Percentiles rank a stretch among this genome's conserved stretches.
These are phyloP conservation scores for Hymenoscyphus linearis DNA, from an alignment of 2,329 filamentous ascomycete species.

Conservation along the genomic window DNA sequence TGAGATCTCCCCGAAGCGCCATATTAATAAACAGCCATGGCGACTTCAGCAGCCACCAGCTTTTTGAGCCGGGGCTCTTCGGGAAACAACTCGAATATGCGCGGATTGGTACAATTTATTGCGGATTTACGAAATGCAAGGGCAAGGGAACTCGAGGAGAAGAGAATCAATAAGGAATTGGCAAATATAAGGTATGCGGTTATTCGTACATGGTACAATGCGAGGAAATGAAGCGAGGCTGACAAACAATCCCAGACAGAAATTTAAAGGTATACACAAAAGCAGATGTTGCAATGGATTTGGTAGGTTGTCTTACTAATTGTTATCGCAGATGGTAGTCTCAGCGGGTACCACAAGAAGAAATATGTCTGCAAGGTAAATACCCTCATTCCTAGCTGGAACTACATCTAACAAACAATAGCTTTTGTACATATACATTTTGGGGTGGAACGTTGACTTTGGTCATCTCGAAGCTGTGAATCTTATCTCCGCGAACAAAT, in stretches of 20 bases:
- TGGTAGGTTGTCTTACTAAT: slow-evolving; percentile 15
- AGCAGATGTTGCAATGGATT: background rate
- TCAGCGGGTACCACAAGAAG: slow-evolving; percentile 98
- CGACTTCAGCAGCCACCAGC: slow-evolving; percentile 38
- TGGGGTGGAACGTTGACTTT: slow-evolving; percentile 98
- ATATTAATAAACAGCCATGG: slow-evolving; percentile 20
- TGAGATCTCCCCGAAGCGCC: background rate
- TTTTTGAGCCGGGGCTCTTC: slow-evolving; percentile 60
- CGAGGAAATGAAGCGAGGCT: slow-evolving; percentile 9
- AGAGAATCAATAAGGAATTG: slow-evolving; percentile 98
- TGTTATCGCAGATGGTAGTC: slow-evolving; percentile 59
- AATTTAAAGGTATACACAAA: slow-evolving; percentile 69
- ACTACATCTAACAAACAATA: slow-evolving; percentile 9
- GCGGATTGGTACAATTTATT: slow-evolving; percentile 94
- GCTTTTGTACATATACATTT: slow-evolving; percentile 97
- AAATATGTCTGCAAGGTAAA: slow-evolving; percentile 97
- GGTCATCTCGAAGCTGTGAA: slow-evolving; percentile 98
- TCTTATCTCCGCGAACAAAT: slow-evolving; percentile 91
- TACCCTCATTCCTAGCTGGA: slow-evolving; percentile 10
- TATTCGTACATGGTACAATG: background rate
- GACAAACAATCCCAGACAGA: slow-evolving; percentile 54
- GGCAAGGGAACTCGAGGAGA: slow-evolving; percentile 93
- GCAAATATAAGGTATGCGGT: slow-evolving; percentile 78
- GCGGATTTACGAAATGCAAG: slow-evolving; percentile 92
- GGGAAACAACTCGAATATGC: slow-evolving; percentile 62